Conservation (phyloP, 148 eudicot species). For the Beta vulgaris region DNA sequence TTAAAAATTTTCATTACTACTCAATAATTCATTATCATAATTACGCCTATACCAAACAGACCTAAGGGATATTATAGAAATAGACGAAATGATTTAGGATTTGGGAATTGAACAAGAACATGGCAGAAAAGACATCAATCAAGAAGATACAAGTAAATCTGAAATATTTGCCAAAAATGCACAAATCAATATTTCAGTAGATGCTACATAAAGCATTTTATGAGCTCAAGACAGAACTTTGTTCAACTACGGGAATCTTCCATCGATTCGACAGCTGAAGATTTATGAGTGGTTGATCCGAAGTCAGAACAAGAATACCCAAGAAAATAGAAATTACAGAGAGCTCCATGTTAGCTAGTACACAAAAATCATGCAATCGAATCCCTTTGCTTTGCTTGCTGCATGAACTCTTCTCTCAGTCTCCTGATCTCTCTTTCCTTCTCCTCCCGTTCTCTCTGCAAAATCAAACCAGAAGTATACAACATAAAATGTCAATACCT, state of each 20-base stretch:
- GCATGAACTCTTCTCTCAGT: constrained; percentile 57
- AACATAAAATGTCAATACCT: background rate
- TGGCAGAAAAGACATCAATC: background rate
- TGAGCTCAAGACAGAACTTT: constrained; percentile 7
- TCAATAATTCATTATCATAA: no score
- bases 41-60: no score
- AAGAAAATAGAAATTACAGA: constrained; percentile 22
- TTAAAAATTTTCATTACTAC: no score
- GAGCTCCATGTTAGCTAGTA: constrained; percentile 2
- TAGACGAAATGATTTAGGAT: background rate
- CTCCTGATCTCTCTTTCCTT: constrained; percentile 62
- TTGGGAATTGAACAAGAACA: background rate
- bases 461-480: constrained; percentile 1
- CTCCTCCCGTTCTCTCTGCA: constrained; percentile 74
- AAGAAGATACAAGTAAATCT: background rate
- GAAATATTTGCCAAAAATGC: background rate
- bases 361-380: constrained; percentile 44
- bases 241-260: constrained; percentile 14
- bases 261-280: constrained; percentile 12
- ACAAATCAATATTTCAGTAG: background rate
- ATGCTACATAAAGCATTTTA: constrained; percentile 2
- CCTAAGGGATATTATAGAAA: background rate
- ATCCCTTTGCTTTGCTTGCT: constrained; percentile 45
- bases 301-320: constrained; percentile 19
- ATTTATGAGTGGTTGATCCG: constrained; percentile 23